Base-by-base conservation (phyloP, 2,329 filamentous ascomycete species). In the Aspergillus sp. region DNA sequence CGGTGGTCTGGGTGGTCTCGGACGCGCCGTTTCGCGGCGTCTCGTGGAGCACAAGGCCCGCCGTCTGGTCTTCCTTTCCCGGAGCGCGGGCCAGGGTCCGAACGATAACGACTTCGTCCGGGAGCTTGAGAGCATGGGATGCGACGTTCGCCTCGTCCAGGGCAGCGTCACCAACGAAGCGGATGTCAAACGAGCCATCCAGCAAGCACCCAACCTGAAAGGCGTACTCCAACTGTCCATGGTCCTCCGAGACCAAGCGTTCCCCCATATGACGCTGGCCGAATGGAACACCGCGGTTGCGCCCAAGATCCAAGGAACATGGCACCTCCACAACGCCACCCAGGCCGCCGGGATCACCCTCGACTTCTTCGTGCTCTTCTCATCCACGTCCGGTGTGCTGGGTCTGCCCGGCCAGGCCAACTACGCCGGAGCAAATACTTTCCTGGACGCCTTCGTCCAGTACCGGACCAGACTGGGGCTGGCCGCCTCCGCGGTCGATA, bases 351-450 rank as follows among this genome's bases (percentile, higher is more conserved):
- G 45, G 19, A 23, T 23, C 10, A 25, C 66, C 1, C 68, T 81
- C 2, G 78, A 81, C 58, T 81, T 81, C 66, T 80, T 81, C 64
- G 60, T 81, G 13, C 64, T 78, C n/a, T 64, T 80, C 12, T 76
- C 73, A 1, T 80, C 78, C 0, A 57, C 74, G 0, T 67, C 68
- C 8, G 73, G 74, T 6, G 63, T 74, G 1, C 55, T 76, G 39
- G 72, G 75, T 5, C 65, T 69, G 32, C 28, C 61, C 23, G 69
- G 68, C 28, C 67, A 78, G 54, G 70, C 71, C 1, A 75, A 70
- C 19, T 80, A 81, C 57, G 71, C 74, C 13, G 71, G 75, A 3
- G 78, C 69, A 0, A 77, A 76, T 38, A 70, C 69, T 0, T 80
- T 75, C 57, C 68, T 76, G n/a, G 74, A 80, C 49, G 60, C 66